These are phyloP conservation scores for Dissophora globulifera DNA, from an alignment of 192 early-diverging fungal species.

Conservation along the genomic window DNA sequence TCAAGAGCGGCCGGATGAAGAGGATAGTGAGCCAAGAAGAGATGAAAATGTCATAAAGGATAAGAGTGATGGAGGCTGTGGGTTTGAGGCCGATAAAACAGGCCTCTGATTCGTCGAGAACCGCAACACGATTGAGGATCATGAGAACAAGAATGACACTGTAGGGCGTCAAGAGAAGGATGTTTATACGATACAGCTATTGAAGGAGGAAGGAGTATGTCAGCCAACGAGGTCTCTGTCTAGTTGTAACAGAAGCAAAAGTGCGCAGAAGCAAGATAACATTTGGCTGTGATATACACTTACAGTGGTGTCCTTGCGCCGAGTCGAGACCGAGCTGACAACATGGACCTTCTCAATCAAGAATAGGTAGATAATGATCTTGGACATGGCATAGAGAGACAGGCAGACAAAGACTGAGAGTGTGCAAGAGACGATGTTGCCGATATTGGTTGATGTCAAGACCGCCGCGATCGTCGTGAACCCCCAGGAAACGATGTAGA, in stretches of 20 bases:
- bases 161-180: conserved; percentile 48
- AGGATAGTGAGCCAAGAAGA: conserved; percentile 34
- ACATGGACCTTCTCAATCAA: conserved; percentile 58
- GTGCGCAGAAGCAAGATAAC: no score
- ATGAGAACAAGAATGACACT: conserved; percentile 40
- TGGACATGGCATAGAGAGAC: conserved; percentile 50
- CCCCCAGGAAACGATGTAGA: conserved; percentile 54
- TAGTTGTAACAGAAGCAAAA: no score
- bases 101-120: conserved; percentile 25
- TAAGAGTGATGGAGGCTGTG: conserved; percentile 21
- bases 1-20: conserved; percentile 33
- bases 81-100: conserved; percentile 38
- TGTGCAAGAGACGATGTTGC: conserved; percentile 55
- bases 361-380: conserved; percentile 56
- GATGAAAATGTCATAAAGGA: conserved; percentile 41
- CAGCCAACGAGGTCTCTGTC: no score
- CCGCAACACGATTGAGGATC: conserved; percentile 37
- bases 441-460: conserved; percentile 56
- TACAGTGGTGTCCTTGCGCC: conserved; percentile 27
- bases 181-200: conserved; percentile 49
- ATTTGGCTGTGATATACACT: no score
- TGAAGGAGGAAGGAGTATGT: conserved; percentile 2
- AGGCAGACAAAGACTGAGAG: conserved; percentile 51
- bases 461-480: conserved; percentile 56
- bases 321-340: conserved; percentile 12